phyloP scores from a whole-genome alignment of 2,329 filamentous ascomycete species.

The Epichloe gansuensis region DNA sequence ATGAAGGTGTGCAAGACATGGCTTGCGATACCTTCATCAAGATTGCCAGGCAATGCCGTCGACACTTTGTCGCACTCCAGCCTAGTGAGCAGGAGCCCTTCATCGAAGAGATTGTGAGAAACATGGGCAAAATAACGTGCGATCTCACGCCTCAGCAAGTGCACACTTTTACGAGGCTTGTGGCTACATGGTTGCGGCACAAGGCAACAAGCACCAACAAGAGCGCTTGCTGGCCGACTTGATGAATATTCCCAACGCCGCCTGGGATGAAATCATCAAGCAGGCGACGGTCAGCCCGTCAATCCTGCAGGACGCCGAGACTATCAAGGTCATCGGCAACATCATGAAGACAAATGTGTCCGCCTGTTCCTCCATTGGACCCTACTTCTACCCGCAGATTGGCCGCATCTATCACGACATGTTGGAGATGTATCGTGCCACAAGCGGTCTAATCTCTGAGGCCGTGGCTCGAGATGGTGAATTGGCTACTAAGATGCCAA shows the following conservation, averaged over 20 bases:
- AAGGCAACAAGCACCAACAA: slow-evolving; percentile 89
- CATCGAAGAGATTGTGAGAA: slow-evolving; percentile 96
- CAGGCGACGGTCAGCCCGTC: slow-evolving; percentile 74
- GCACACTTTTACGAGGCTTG: slow-evolving; percentile 97
- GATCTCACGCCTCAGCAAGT: slow-evolving; percentile 94
- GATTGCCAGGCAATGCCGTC: slow-evolving; percentile 94
- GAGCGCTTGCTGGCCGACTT: slow-evolving; percentile 83
- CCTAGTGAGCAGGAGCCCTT: slow-evolving; percentile 91
- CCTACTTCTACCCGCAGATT: slow-evolving; percentile 97
- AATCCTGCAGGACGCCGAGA: slow-evolving; percentile 82
- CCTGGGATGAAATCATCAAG: slow-evolving; percentile 91
- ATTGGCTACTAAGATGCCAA: slow-evolving; percentile 94
- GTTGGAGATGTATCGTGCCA: slow-evolving; percentile 97
- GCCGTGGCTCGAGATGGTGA: slow-evolving; percentile 82
- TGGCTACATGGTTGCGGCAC: slow-evolving; percentile 97
- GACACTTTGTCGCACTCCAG: slow-evolving; percentile 93
- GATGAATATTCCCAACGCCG: slow-evolving; percentile 86
- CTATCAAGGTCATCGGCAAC: slow-evolving; percentile 97
- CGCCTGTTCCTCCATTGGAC: slow-evolving; percentile 91
- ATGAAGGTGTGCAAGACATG: slow-evolving; percentile 99
- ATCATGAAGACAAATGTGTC: slow-evolving; percentile 99
- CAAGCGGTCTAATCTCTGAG: slow-evolving; percentile 92
- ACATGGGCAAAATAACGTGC: slow-evolving; percentile 88
- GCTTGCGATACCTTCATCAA: slow-evolving; percentile 99
- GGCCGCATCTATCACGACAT: slow-evolving; percentile 96